phyloP scores from a whole-genome alignment of 306 rosid species.

The Biancaea sappan region DNA sequence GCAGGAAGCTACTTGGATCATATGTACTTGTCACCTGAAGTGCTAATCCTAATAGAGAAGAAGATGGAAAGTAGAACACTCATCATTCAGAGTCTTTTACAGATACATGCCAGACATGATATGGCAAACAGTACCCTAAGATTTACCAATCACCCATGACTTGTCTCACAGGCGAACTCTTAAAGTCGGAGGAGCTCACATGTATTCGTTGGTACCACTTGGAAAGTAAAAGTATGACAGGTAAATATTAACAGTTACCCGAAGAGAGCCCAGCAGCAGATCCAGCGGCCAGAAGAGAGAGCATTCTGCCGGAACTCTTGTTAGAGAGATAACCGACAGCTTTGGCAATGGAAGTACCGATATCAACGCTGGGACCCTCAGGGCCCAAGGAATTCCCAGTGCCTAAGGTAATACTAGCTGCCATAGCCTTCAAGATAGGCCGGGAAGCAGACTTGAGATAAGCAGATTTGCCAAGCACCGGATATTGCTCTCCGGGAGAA shows the following conservation, averaged over 20 bases:
- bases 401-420: slow-evolving; percentile 83
- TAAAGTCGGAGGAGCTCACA: background rate
- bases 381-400: slow-evolving; percentile 94
- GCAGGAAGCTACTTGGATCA: background rate
- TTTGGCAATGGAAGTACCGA: slow-evolving; percentile 83
- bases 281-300: slow-evolving; percentile 81
- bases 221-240: background rate
- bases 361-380: slow-evolving; percentile 92
- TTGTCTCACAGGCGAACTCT: too few species aligned
- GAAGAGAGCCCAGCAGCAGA: slow-evolving; percentile 97
- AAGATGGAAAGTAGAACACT: background rate
- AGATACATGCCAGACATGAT: background rate
- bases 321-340: slow-evolving; percentile 57
- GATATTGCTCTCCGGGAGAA: slow-evolving; percentile 36
- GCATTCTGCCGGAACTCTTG: slow-evolving; percentile 46
- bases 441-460: slow-evolving; percentile 52
- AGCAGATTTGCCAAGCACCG: slow-evolving; percentile 32
- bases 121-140: background rate
- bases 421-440: slow-evolving; percentile 73
- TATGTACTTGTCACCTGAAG: background rate
- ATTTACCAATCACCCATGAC: background rate
- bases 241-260: slow-evolving; percentile 39
- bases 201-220: background rate
- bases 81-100: background rate
- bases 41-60: background rate